phyloP scores from a whole-genome alignment of 2,329 filamentous ascomycete genomes.

The Chaetomium strumarium region DNA sequence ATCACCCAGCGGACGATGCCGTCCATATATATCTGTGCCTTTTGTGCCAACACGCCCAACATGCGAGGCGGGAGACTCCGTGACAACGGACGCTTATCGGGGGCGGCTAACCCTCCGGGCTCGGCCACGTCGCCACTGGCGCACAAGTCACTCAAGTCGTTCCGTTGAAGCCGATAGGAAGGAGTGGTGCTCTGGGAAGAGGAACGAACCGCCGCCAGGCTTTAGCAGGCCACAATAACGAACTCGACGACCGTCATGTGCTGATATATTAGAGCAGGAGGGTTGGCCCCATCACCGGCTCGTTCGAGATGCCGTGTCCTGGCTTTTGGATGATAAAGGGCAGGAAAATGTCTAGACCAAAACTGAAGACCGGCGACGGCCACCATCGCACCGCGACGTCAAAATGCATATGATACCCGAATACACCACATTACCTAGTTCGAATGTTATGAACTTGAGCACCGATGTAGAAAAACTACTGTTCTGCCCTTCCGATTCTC shows the following conservation, averaged over 20 bases:
- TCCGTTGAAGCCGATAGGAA: slow-evolving; percentile 31
- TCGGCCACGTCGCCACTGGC: slow-evolving; percentile 37
- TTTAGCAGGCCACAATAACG: neutral
- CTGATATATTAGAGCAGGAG: neutral
- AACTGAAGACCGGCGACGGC: slow-evolving; percentile 9
- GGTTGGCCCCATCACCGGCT: neutral
- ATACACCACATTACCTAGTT: neutral
- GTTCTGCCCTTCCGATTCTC: too few species aligned
- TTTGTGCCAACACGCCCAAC: slow-evolving; percentile 55
- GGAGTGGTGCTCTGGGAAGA: neutral
- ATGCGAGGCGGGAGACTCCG: slow-evolving; percentile 44
- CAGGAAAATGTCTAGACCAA: slow-evolving; percentile 2
- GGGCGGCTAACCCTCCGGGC: slow-evolving; percentile 25
- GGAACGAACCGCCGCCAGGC: too few species aligned
- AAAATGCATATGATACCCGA: slow-evolving; percentile 30
- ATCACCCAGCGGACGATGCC: slow-evolving; percentile 52
- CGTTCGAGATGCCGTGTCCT: neutral
- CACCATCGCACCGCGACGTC: slow-evolving; percentile 7
- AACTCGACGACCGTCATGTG: slow-evolving; percentile 1
- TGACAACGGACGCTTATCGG: slow-evolving; percentile 34
- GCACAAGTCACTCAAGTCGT: slow-evolving; percentile 41
- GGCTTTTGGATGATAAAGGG: slow-evolving; percentile 2
- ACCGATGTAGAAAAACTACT: neutral
- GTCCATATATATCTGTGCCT: slow-evolving; percentile 57
- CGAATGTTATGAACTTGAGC: slow-evolving; percentile 16